phyloP scores from a whole-genome alignment of 2,329 filamentous ascomycete species.

The Botrytis tulipae region DNA sequence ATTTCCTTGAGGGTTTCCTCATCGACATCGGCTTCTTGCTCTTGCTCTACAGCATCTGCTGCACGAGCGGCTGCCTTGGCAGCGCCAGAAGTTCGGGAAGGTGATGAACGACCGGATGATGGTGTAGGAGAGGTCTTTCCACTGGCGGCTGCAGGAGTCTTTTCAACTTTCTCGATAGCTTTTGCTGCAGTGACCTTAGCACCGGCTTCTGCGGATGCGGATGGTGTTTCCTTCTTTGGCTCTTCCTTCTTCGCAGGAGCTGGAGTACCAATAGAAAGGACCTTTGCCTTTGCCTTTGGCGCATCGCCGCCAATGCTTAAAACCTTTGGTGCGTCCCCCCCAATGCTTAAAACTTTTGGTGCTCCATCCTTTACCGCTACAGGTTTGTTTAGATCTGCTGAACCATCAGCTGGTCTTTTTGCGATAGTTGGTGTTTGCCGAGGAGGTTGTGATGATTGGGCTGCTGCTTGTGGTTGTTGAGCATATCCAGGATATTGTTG shows the following conservation, averaged over 20 bases:
- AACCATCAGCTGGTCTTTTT: conserved; percentile 56
- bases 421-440: conserved; percentile 59
- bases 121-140: conserved; percentile 79
- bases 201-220: conserved; percentile 55
- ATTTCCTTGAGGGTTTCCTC: conserved; percentile 88
- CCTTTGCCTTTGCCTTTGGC: conserved; percentile 59
- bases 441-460: conserved; percentile 42
- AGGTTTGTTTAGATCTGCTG: conserved; percentile 50
- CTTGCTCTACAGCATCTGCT: conserved; percentile 76
- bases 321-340: conserved; percentile 61
- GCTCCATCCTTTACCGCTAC: conserved; percentile 54
- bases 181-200: conserved; percentile 84
- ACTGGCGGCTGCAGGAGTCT: conserved; percentile 57
- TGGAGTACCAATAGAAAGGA: conserved; percentile 69
- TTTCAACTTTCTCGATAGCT: conserved; percentile 90
- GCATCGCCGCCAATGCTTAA: conserved; percentile 61
- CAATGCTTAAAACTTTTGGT: conserved; percentile 63
- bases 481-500: conserved; percentile 55
- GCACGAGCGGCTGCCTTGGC: conserved; percentile 59
- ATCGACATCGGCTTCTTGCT: conserved; percentile 70
- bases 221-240: conserved; percentile 49
- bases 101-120: conserved; percentile 81
- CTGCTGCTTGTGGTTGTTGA: conserved; percentile 48
- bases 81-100: conserved; percentile 56
- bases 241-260: conserved; percentile 47